Percentiles rank a stretch among this genome's conserved stretches.
Evolutionary conservation across 2,329 filamentous ascomycete genomes (phyloP).

Genomic region (Elsinoe perseae): DNA sequence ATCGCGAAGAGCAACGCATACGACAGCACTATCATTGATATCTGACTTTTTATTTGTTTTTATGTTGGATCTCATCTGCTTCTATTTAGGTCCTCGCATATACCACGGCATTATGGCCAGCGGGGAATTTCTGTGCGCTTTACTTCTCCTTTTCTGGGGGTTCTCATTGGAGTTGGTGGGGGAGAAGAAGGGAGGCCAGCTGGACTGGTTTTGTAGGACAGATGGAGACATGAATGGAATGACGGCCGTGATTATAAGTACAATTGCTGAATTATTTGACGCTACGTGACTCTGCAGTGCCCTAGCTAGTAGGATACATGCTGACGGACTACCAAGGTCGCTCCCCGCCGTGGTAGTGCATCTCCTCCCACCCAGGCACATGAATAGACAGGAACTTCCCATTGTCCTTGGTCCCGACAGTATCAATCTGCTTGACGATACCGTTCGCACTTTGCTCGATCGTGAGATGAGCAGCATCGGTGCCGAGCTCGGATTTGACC

Average conservation of each 20-base stretch:
- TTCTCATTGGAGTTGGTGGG: background rate
- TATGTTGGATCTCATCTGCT: background rate
- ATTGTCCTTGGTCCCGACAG: slow-evolving; percentile 32
- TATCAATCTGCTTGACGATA: slow-evolving; percentile 40
- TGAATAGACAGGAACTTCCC: slow-evolving; percentile 44
- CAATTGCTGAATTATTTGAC: background rate
- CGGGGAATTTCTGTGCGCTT: background rate
- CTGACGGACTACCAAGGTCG: slow-evolving; percentile 15
- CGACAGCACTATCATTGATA: slow-evolving; percentile 4
- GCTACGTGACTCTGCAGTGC: background rate
- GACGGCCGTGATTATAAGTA: background rate
- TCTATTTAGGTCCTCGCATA: background rate
- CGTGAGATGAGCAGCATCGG: slow-evolving; percentile 35
- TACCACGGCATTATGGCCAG: background rate
- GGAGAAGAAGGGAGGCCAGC: background rate
- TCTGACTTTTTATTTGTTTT: background rate
- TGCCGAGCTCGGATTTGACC: slow-evolving; percentile 40
- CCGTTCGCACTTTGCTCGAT: slow-evolving; percentile 34
- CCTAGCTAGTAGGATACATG: background rate
- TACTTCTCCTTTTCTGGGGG: background rate
- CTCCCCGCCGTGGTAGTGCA: slow-evolving; percentile 22
- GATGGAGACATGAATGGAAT: background rate
- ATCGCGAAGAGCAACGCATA: background rate
- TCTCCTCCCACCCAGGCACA: slow-evolving; percentile 35
- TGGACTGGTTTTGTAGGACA: background rate